A percentile compares a stretch with the other conserved stretches of the same genome.
Conservation (phyloP, 768 basidiomycete species). For the Rubroboletus pulcherrimus region DNA sequence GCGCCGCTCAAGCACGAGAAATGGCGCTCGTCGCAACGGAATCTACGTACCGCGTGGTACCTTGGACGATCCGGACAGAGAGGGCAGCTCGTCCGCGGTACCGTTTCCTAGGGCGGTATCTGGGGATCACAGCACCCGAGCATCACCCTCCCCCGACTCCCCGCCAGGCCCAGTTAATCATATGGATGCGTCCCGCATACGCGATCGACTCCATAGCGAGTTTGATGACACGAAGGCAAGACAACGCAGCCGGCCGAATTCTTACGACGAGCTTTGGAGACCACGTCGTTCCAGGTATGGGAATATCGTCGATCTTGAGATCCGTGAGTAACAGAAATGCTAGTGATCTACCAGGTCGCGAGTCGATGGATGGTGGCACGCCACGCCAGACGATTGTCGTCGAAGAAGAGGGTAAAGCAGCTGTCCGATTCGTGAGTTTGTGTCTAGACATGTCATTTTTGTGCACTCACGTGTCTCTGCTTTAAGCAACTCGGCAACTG, state of each 20-base stretch:
- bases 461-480: slow-evolving; percentile 7
- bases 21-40: slow-evolving; percentile 43
- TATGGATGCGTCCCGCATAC: slow-evolving; percentile 39
- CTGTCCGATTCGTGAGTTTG: slow-evolving; percentile 75
- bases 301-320: slow-evolving; percentile 66
- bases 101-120: slow-evolving; percentile 66
- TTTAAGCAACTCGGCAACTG: slow-evolving; percentile 94
- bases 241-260: slow-evolving; percentile 56
- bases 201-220: slow-evolving; percentile 70
- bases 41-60: slow-evolving; percentile 42
- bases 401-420: slow-evolving; percentile 74
- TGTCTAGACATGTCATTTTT: not conserved
- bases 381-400: slow-evolving; percentile 70
- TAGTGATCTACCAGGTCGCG: slow-evolving; percentile 61
- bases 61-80: slow-evolving; percentile 33
- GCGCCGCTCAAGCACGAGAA: slow-evolving; percentile 57
- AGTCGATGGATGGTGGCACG: slow-evolving; percentile 61
- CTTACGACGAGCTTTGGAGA: slow-evolving; percentile 64
- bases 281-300: slow-evolving; percentile 62
- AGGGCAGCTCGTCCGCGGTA: slow-evolving; percentile 40
- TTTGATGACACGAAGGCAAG: slow-evolving; percentile 53
- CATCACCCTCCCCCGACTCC: slow-evolving; percentile 38
- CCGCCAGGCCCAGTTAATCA: slow-evolving; percentile 28
- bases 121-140: slow-evolving; percentile 40
- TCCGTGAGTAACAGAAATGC: slow-evolving; percentile 48